Evolutionary conservation across 768 basidiomycete species (phyloP).

Genomic region (Phanerochaete sordida): DNA sequence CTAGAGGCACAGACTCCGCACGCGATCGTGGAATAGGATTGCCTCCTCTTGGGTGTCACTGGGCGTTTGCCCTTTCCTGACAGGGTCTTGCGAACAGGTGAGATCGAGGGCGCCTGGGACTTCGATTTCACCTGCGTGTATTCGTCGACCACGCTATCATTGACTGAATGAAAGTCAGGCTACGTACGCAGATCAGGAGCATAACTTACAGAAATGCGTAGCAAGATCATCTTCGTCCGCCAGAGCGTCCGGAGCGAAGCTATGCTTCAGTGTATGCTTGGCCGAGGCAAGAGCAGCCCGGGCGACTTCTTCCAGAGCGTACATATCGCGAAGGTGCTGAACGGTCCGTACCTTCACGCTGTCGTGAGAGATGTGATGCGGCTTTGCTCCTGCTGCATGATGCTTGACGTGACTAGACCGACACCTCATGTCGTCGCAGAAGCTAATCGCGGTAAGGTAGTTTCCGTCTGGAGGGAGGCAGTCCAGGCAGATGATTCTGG

Average conservation of each 20-base stretch:
- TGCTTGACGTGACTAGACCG: conserved; percentile 2
- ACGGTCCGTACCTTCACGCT: conserved; percentile 17
- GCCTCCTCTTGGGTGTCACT: neutral
- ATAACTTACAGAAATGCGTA: neutral
- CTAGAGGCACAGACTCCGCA: conserved; percentile 1
- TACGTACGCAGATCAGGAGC: neutral
- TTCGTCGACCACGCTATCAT: neutral
- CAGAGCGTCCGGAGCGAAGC: neutral
- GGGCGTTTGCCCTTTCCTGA: neutral
- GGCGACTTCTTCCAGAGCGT: neutral
- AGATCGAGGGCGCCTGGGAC: neutral
- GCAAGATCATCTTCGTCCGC: neutral
- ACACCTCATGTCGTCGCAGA: conserved; percentile 19
- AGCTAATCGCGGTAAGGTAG: conserved; percentile 13
- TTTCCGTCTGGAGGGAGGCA: conserved; percentile 12
- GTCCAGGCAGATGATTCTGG: conserved; percentile 15
- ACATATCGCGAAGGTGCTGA: conserved; percentile 12
- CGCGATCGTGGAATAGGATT: neutral
- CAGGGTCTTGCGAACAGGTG: neutral
- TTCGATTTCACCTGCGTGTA: neutral
- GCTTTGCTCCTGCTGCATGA: neutral
- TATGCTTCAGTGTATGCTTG: neutral
- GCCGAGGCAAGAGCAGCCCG: conserved; percentile 1
- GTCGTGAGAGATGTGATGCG: conserved; percentile 16
- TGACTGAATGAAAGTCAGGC: neutral